A percentile compares a stretch with the other conserved stretches of the same genome.
These are phyloP conservation scores for Bonia amplexicaulis DNA, from an alignment of 176 grass and related monocot genomes.

Conservation along the genomic window DNA sequence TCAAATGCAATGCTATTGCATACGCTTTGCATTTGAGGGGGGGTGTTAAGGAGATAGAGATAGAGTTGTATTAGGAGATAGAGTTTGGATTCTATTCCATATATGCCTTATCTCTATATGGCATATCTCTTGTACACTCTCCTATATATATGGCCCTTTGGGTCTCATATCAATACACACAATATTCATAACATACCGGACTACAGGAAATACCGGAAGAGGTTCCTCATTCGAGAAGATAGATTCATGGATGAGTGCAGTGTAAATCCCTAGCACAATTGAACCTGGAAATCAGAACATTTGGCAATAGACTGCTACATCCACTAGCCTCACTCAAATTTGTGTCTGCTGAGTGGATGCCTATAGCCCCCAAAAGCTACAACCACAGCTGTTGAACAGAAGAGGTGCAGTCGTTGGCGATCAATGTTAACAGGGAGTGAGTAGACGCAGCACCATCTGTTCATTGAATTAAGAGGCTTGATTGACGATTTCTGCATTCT, in stretches of 20 bases:
- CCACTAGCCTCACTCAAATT: neutral
- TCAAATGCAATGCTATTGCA: no score
- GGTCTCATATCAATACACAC: no score
- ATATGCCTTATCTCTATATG: no score
- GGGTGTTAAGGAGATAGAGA: no score
- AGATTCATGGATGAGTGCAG: slow-evolving; percentile 84
- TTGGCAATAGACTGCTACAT: neutral
- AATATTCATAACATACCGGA: no score
- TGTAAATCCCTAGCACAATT: slow-evolving; percentile 44
- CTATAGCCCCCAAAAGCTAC: neutral
- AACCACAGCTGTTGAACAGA: slow-evolving; percentile 3
- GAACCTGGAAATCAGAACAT: slow-evolving; percentile 2
- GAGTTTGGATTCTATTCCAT: no score
- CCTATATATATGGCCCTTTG: no score
- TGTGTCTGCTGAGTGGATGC: neutral
- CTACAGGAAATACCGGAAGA: slow-evolving; percentile 82
- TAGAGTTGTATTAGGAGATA: no score
- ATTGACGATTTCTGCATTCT: neutral
- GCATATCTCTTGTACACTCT: no score
- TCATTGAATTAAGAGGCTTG: neutral
- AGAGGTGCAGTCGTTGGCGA: neutral
- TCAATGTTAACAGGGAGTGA: neutral
- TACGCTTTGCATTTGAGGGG: no score
- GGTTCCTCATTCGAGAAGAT: slow-evolving; percentile 55
- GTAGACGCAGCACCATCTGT: neutral